Evolutionary conservation across 306 rosid genomes (phyloP), one percentile per base, ranked within the genome.

Genomic region (Acmispon strigosus): DNA sequence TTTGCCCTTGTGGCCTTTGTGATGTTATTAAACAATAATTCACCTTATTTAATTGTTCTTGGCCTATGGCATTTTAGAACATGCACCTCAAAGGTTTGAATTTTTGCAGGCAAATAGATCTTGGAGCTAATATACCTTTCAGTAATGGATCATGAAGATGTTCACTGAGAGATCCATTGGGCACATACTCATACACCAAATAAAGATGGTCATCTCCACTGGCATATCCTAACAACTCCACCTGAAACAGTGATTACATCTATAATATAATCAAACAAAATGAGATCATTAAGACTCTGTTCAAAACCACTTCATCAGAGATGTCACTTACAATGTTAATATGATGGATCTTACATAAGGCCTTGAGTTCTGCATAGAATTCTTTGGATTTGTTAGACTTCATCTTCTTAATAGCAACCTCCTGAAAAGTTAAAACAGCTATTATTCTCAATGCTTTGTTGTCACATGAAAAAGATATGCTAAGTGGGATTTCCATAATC

Each of bases 151-250:
- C 90, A 32, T 90, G 96, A 63, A 88, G 96, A 75, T 88, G 93
- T 10, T 84, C 90, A 36, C 82, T 86, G 11, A 92, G 86, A 20
- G 96, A 88, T 65, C 96, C 98, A 74, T 84, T 92, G 17, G 80
- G 77, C 66, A 92, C 82, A 73, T 73, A 92, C 76, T 90, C 96
- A 65, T 90, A 92, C 37, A 90, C 93, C 72, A 92, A 82, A 66
- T 85, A 90, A 64, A 92, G 91, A 60, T 92, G 87, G 66, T 88
- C 96, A 56, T 92, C 90, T 80, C 98, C 98, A 69, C 96, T 78
- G 22, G 98, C 87, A 76, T 86, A 92, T 51, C 93, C 96, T 69
- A 85, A 75, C 49, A 92, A 81, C 79, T 92, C 96, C 24, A 90
- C 96, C 98, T 88, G 75, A 67, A 87, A 81, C 41, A 69, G 44